A percentile compares a stretch with the other conserved stretches of the same genome.
phyloP scores from a whole-genome alignment of 768 basidiomycete genomes.

The Neoboletus brunneissimus region DNA sequence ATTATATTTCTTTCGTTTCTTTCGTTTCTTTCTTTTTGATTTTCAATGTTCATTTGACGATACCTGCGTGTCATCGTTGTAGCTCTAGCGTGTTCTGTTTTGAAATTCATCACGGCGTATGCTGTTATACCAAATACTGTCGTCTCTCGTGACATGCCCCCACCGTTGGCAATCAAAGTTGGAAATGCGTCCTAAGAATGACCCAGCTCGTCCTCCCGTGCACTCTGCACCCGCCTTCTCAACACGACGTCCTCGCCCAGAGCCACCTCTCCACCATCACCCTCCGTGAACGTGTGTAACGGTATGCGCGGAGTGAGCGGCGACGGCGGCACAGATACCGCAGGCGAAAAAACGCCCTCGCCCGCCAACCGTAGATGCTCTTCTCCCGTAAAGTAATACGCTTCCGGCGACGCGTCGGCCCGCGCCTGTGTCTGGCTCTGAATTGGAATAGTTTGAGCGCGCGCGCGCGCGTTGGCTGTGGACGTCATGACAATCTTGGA shows the following conservation, averaged over 20 bases:
- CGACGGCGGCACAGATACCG: constrained; percentile 62
- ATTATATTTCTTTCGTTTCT: neutral
- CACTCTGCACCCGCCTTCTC: constrained; percentile 20
- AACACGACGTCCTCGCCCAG: constrained; percentile 14
- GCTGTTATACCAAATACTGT: constrained; percentile 12
- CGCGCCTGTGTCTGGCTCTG: neutral
- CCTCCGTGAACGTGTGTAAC: constrained; percentile 13
- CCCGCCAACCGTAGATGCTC: constrained; percentile 57
- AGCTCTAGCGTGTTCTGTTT: constrained; percentile 21
- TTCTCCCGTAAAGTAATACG: constrained; percentile 54
- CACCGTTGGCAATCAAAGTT: neutral
- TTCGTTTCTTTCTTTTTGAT: neutral
- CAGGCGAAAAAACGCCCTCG: constrained; percentile 72
- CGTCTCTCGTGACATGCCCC: neutral
- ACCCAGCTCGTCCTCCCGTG: neutral
- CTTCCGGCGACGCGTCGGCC: constrained; percentile 30
- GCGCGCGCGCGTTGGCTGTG: neutral
- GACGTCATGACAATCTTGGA: neutral
- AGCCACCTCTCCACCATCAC: constrained; percentile 8
- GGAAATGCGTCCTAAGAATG: constrained; percentile 5
- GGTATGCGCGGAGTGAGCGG: constrained; percentile 48
- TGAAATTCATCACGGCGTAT: constrained; percentile 9
- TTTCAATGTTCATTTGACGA: neutral
- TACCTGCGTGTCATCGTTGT: constrained; percentile 20
- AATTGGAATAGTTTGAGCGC: too few species aligned